phyloP scores from a whole-genome alignment of 2,329 filamentous ascomycete species.

The Aspergillus fijiensis region DNA sequence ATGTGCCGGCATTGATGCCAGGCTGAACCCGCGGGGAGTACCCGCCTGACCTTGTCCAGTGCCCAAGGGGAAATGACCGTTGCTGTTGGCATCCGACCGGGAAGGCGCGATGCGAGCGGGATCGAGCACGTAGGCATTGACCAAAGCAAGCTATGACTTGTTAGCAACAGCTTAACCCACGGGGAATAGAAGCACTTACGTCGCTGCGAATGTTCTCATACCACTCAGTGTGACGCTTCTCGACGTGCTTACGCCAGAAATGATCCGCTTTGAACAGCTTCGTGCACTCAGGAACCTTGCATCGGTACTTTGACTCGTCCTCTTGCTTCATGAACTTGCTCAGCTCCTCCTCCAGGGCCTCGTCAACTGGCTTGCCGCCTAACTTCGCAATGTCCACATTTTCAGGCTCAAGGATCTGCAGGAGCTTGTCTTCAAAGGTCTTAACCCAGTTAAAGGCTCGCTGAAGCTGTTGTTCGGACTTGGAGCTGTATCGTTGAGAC shows the following conservation, averaged over 20 bases:
- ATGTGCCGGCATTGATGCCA: slow-evolving; percentile 70
- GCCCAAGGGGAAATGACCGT: slow-evolving; percentile 85
- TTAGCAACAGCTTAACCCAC: slow-evolving; percentile 31
- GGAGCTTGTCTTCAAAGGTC: slow-evolving; percentile 95
- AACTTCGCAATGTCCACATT: slow-evolving; percentile 84
- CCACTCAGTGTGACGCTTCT: slow-evolving; percentile 93
- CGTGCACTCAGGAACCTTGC: slow-evolving; percentile 91
- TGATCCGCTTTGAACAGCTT: slow-evolving; percentile 97
- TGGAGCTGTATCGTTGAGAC: slow-evolving; percentile 66
- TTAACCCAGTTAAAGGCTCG: slow-evolving; percentile 98
- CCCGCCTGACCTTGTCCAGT: slow-evolving; percentile 75
- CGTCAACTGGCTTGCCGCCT: slow-evolving; percentile 81
- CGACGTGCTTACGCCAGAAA: slow-evolving; percentile 97
- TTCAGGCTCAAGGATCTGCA: slow-evolving; percentile 88
- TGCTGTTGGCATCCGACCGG: slow-evolving; percentile 88
- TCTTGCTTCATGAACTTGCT: slow-evolving; percentile 91
- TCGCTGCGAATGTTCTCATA: slow-evolving; percentile 76
- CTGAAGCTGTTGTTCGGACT: slow-evolving; percentile 87
- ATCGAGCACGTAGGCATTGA: slow-evolving; percentile 93
- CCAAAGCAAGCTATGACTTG: slow-evolving; percentile 68
- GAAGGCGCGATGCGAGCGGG: slow-evolving; percentile 93
- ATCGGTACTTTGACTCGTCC: slow-evolving; percentile 94
- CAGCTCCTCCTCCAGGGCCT: slow-evolving; percentile 83
- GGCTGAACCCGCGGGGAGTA: slow-evolving; percentile 87
- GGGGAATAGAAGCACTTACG: slow-evolving; percentile 54